These are phyloP conservation scores for Ophiostoma sp. DNA, from an alignment of 2,329 filamentous ascomycete species.

Conservation along the genomic window DNA sequence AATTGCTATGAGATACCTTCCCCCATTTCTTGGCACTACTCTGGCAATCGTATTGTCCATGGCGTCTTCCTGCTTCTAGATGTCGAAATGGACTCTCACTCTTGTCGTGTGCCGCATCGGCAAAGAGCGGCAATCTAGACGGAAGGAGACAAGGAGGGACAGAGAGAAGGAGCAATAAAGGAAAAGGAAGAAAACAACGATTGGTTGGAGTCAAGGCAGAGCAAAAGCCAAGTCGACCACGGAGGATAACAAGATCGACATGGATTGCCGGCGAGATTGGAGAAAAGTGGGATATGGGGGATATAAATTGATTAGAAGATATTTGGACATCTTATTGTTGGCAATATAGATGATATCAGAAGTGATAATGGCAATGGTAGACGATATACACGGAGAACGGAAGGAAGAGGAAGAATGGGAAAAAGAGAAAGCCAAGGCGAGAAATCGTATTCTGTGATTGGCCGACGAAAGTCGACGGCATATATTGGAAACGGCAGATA, in stretches of 20 bases:
- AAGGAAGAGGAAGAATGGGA: not conserved
- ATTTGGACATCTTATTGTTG: not conserved
- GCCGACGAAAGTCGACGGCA: not conserved
- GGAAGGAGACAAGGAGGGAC: not conserved
- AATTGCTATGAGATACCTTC: no score
- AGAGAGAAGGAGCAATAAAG: not conserved
- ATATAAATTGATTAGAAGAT: not conserved
- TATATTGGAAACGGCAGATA: conserved; percentile 2
- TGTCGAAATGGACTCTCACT: not conserved
- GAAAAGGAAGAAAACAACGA: not conserved
- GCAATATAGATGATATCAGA: not conserved
- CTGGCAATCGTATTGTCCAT: not conserved
- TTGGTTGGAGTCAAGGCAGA: not conserved
- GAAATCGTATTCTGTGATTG: conserved; percentile 16
- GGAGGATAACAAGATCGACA: not conserved
- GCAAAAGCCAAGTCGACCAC: not conserved
- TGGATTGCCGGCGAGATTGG: not conserved
- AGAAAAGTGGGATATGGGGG: not conserved
- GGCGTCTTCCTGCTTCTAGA: conserved; percentile 13
- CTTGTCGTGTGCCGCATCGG: not conserved
- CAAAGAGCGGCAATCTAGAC: no score
- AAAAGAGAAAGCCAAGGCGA: not conserved
- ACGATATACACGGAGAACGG: not conserved
- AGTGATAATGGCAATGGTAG: not conserved
- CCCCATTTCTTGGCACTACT: not conserved